Evolutionary conservation across 208 protist genomes (phyloP), one percentile per base, ranked within the genome.

Genomic region (Wallacemonas sp.): DNA sequence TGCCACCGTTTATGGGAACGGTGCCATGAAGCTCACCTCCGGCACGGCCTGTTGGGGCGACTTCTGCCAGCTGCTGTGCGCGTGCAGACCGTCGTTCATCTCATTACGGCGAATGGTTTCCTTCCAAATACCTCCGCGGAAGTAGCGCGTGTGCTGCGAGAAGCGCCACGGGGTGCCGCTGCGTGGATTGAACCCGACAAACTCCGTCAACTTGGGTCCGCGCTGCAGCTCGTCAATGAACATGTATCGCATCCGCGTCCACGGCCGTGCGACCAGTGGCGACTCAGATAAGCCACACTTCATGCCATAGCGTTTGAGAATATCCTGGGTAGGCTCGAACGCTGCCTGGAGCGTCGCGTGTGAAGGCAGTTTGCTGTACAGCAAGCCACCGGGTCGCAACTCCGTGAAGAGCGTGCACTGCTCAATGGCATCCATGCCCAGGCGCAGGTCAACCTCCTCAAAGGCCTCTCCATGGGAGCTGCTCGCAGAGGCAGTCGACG

Each of bases 191-290:
- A 86, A 79, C n/a, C 90, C 90, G 13, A 95, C 87, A 63, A 93
- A 95, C 68, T 95, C 87, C 19, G 85, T 93, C 68, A 93, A 50
- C 68, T 83, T 82, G 4, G 83, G 87, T 8, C 90, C 90, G 2
- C 90, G 82, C 70, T 95, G 90, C 42, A 95, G 76, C 78, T 95
- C 90, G 55, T 95, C 90, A 38, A 95, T 92, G 68, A 92, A 91
- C 83, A 93, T 92, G 70, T 95, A 85, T 15, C 76, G 71, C 90
- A 95, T 93, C 13, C 81, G 74, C 50, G 87, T 93, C 85, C 87
- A 95, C 32, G 90, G 84, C 19, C 90, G 81, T 33, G 80, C 81
- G n/a, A 91, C 87, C 13, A 92, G 66, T 32, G 90, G 90, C 9
- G 87, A 94, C 69, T 93, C 87, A 5, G 90, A 73, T 22, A 93